Conservation (phyloP, 176 grass and related monocot species). For the Tillandsia fasciculata region DNA sequence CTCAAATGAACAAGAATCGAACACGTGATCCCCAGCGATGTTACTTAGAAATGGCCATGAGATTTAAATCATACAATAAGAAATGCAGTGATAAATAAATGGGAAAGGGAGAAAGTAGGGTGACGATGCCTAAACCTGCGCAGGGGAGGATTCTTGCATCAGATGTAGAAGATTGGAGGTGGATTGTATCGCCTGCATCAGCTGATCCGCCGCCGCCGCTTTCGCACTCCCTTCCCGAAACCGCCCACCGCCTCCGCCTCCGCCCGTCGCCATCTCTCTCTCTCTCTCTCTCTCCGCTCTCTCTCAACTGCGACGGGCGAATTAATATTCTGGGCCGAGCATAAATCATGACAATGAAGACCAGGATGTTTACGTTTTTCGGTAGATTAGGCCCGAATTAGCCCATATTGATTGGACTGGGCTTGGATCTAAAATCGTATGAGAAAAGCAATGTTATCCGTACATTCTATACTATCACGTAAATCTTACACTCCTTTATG, state of each 20-base stretch:
- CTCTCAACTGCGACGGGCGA: neutral
- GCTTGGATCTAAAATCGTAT: no score
- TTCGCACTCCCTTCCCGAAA: slow-evolving; percentile 33
- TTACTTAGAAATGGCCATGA: no score
- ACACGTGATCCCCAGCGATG: no score
- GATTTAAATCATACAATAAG: neutral
- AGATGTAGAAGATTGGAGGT: slow-evolving; percentile 86
- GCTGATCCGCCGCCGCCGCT: slow-evolving; percentile 57
- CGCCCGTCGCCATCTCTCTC: slow-evolving; percentile 35
- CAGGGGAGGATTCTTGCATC: slow-evolving; percentile 82
- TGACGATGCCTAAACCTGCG: slow-evolving; percentile 38
- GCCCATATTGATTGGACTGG: no score
- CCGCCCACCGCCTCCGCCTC: neutral
- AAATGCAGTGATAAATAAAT: slow-evolving; percentile 3
- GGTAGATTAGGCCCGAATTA: no score
- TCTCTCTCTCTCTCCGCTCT: neutral
- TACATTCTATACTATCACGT: no score
- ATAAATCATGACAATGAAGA: no score
- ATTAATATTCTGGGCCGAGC: no score
- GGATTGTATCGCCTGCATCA: slow-evolving; percentile 74
- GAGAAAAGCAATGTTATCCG: no score
- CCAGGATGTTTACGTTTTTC: no score
- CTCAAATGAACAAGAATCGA: no score
- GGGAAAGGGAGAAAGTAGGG: neutral
- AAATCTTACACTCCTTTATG: no score